phyloP scores from a whole-genome alignment of 2,329 filamentous ascomycete species.

The Claviceps cyperi region DNA sequence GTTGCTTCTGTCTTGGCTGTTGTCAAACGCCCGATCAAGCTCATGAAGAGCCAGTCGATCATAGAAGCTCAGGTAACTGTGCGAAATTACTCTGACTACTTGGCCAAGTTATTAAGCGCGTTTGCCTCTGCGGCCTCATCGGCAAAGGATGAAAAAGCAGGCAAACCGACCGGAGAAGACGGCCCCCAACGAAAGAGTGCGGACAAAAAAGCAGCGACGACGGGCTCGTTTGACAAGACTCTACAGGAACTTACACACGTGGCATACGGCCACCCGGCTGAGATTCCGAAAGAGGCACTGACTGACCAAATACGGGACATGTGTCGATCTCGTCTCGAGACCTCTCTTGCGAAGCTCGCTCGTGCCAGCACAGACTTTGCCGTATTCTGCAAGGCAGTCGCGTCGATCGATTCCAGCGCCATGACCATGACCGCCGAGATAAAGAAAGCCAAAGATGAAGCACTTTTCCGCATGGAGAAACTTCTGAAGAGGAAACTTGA shows the following conservation, averaged over 20 bases:
- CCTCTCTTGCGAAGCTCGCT: slow-evolving; percentile 43
- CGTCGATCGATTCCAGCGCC: slow-evolving; percentile 36
- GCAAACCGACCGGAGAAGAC: neutral
- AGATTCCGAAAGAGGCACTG: slow-evolving; percentile 26
- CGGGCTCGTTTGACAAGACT: slow-evolving; percentile 20
- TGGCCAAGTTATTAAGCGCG: slow-evolving; percentile 35
- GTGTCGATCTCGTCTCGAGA: slow-evolving; percentile 41
- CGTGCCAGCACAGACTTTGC: slow-evolving; percentile 37
- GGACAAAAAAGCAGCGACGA: slow-evolving; percentile 13
- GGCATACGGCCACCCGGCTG: slow-evolving; percentile 36
- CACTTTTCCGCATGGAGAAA: slow-evolving; percentile 36
- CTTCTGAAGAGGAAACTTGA: slow-evolving; percentile 29
- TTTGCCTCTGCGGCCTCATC: slow-evolving; percentile 10
- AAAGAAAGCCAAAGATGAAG: slow-evolving; percentile 36
- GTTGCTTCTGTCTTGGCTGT: slow-evolving; percentile 37
- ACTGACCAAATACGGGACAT: slow-evolving; percentile 39
- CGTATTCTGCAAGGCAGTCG: slow-evolving; percentile 38
- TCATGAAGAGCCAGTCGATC: slow-evolving; percentile 14
- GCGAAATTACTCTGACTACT: slow-evolving; percentile 37
- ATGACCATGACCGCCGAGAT: slow-evolving; percentile 42
- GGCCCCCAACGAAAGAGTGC: slow-evolving; percentile 11
- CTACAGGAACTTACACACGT: slow-evolving; percentile 39
- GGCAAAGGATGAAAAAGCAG: neutral
- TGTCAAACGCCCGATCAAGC: slow-evolving; percentile 28
- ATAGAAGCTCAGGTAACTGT: slow-evolving; percentile 20